Evolutionary conservation across 371 early-diverging fungal species (phyloP).

Genomic region (Entomophthora muscae): DNA sequence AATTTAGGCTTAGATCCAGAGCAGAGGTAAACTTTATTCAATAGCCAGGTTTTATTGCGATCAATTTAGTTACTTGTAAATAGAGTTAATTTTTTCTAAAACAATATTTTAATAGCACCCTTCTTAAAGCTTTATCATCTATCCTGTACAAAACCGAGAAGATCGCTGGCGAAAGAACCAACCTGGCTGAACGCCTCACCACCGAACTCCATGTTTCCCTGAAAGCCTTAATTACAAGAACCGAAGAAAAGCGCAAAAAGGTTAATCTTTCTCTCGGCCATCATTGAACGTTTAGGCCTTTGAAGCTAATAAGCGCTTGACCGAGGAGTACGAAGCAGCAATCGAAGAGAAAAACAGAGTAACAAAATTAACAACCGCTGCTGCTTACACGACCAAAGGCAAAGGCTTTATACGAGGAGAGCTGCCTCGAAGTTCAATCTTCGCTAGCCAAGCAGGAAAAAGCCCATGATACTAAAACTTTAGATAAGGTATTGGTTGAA

Average conservation of each 20-base stretch:
- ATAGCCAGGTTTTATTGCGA: constrained; percentile 1
- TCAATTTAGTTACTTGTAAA: neutral
- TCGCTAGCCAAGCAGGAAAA: constrained; percentile 26
- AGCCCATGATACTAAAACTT: constrained; percentile 27
- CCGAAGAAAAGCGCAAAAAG: constrained; percentile 60
- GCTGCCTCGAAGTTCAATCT: constrained; percentile 42
- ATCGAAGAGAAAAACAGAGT: constrained; percentile 51
- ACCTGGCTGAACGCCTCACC: constrained; percentile 34
- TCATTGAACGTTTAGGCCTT: neutral
- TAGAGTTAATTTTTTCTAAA: neutral
- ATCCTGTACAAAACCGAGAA: constrained; percentile 36
- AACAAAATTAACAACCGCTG: neutral
- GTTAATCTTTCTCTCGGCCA: constrained; percentile 17
- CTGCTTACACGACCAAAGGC: constrained; percentile 12
- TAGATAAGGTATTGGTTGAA: constrained; percentile 22
- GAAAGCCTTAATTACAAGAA: constrained; percentile 28
- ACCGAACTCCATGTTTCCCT: constrained; percentile 30
- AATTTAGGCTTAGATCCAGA: constrained; percentile 10
- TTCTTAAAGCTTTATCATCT: constrained; percentile 31
- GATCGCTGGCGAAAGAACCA: constrained; percentile 30
- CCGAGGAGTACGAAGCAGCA: constrained; percentile 35
- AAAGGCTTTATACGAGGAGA: constrained; percentile 45
- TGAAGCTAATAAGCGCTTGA: neutral
- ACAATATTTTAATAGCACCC: constrained; percentile 17
- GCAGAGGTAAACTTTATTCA: neutral